Base-by-base conservation (phyloP, 306 rosid species). In the Vigna unguiculata region DNA sequence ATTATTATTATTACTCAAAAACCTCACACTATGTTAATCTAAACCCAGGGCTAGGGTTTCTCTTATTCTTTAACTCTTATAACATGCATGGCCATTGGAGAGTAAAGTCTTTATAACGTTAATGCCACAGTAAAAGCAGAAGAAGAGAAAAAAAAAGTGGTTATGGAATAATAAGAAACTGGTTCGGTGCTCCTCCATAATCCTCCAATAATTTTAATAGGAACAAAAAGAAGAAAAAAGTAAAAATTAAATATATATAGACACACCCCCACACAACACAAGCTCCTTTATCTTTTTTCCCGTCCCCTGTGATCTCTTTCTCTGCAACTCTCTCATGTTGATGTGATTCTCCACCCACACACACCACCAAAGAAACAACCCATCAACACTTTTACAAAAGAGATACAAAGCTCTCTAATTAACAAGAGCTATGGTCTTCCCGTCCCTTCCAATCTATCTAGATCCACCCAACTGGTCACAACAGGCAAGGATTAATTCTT, bases 381-480 rank as follows among this genome's bases (percentile, higher is more conserved):
- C 93, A 89, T 85, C 86, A 91, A 77, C n/a, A 68, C 89, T 84
- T 93, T 93, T 87, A 54, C 83, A 82, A 87, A 89, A 89, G 83
- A 87, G 88, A 89, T 78, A 85, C 84, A 89, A 81, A 84, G 53
- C 74, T 63, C 78, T 52, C 78, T 72, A 80, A 82, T 76, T 49
- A 65, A 77, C 36, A 64, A 74, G 51, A 86, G 51, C 90, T 78
- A 93, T 93, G 98, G 98, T 88, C 85, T 93, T 89, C 85, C 84
- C 98, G 61, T 88, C 95, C 12, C 77, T 88, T 74, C 96, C 98
- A 60, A 82, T 82, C 83, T 91, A 86, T 81, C 87, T 84, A 79
- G 98, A 93, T 93, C 96, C 95, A 81, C 88, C 91, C 88, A 85
- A 89, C 90, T 93, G 95, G 93, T 82, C 86, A 76, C 92, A 83